Conservation (phyloP, 2,329 filamentous ascomycete genomes). For the Lithohypha guttulata region DNA sequence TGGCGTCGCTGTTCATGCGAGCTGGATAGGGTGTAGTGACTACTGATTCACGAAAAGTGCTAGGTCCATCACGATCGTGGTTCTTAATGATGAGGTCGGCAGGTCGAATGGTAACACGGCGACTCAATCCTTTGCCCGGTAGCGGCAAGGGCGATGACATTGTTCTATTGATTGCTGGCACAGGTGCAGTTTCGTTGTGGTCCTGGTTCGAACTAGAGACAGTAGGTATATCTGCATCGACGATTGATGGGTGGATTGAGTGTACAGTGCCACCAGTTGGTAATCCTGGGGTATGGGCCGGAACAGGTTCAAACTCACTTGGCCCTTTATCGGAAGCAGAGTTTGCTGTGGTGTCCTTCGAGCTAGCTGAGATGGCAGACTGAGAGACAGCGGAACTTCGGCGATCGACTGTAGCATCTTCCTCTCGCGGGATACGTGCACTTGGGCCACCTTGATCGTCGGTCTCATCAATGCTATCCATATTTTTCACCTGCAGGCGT, state of each 20-base stretch:
- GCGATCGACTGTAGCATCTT: not conserved
- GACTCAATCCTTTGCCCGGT: conserved; percentile 5
- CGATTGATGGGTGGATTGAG: conserved; percentile 5
- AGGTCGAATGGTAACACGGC: conserved; percentile 21
- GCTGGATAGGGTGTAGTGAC: conserved; percentile 22
- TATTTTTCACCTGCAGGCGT: not conserved
- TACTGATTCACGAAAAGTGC: conserved; percentile 19
- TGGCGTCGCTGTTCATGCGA: conserved; percentile 9
- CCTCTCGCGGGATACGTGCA: not conserved
- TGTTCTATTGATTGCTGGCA: not conserved
- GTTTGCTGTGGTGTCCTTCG: not conserved
- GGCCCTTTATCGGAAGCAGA: not conserved
- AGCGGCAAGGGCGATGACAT: conserved; percentile 2
- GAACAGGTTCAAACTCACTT: not conserved
- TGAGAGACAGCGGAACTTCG: not conserved
- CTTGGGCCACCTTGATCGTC: not conserved
- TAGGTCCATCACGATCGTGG: conserved; percentile 10
- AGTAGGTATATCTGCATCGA: not conserved
- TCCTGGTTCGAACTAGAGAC: not conserved
- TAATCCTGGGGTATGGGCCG: not conserved
- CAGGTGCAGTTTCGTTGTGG: not conserved
- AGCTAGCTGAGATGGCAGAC: too few species aligned
- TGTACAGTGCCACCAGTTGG: not conserved
- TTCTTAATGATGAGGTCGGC: conserved; percentile 18
- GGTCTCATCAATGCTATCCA: not conserved